Percentiles rank a stretch among this genome's conserved stretches.
Evolutionary conservation across 495 filamentous ascomycete species (phyloP).

Genomic region (Chlorociboria aeruginascens): DNA sequence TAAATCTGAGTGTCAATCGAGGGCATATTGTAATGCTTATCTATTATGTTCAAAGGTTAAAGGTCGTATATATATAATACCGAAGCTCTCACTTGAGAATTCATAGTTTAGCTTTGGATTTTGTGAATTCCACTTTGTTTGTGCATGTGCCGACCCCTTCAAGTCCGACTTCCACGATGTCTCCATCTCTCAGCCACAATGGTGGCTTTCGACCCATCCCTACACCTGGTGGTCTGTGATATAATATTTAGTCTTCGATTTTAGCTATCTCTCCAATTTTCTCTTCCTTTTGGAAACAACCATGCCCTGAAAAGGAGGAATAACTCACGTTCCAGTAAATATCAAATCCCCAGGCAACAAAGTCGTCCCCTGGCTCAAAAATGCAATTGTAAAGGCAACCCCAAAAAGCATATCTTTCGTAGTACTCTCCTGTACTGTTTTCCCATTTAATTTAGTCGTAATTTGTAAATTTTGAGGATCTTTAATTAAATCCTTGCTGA

Average conservation of each 20-base stretch:
- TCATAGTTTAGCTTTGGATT: slow-evolving; percentile 41
- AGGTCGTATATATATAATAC: no score
- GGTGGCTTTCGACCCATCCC: slow-evolving; percentile 64
- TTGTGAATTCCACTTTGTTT: slow-evolving; percentile 60
- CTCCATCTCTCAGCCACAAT: slow-evolving; percentile 69
- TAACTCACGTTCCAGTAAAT: slow-evolving; percentile 58
- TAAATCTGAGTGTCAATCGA: no score
- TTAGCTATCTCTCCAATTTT: no score
- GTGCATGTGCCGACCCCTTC: slow-evolving; percentile 58
- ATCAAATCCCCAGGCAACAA: slow-evolving; percentile 71
- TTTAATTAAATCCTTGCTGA: slow-evolving; percentile 48
- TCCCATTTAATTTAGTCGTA: slow-evolving; percentile 57
- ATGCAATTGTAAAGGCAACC: slow-evolving; percentile 60
- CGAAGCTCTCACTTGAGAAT: slow-evolving; percentile 1
- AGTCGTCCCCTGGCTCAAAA: slow-evolving; percentile 67
- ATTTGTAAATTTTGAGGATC: slow-evolving; percentile 61
- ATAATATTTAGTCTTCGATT: no score
- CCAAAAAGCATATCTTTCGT: slow-evolving; percentile 78
- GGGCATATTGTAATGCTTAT: no score
- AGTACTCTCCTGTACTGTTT: slow-evolving; percentile 57
- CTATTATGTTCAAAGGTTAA: no score
- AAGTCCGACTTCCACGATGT: slow-evolving; percentile 63
- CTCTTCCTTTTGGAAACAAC: no score
- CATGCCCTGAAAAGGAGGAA: no score
- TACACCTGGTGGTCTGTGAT: slow-evolving; percentile 49